These are phyloP conservation scores for Penicillium cinerascens DNA, from an alignment of 495 filamentous ascomycete genomes.

Conservation along the genomic window DNA sequence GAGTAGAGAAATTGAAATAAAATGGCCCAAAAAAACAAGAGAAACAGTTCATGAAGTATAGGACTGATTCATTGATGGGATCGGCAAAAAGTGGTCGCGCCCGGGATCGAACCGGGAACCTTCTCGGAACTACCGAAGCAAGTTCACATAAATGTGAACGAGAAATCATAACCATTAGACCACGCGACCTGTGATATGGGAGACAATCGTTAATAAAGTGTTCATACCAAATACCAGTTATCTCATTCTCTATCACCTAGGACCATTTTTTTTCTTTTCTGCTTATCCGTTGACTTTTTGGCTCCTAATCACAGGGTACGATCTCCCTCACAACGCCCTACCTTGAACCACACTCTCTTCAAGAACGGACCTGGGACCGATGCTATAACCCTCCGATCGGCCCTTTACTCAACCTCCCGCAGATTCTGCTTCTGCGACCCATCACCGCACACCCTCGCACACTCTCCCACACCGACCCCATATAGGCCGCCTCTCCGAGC, in stretches of 20 bases:
- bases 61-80: too few species aligned
- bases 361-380: neutral
- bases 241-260: conserved; percentile 1
- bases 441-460: neutral
- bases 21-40: too few species aligned
- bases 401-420: neutral
- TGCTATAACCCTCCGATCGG: neutral
- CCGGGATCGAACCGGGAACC: conserved; percentile 41
- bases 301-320: neutral
- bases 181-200: conserved; percentile 4
- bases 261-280: conserved; percentile 1
- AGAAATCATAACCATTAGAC: conserved; percentile 22
- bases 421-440: neutral
- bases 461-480: neutral
- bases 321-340: neutral
- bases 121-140: conserved; percentile 8
- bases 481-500: neutral
- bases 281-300: neutral
- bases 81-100: conserved; percentile 29
- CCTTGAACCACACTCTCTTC: neutral
- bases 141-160: conserved; percentile 15
- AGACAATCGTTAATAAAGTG: neutral
- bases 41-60: too few species aligned
- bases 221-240: neutral
- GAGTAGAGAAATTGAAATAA: too few species aligned